These are phyloP conservation scores for Acer yangbiense DNA, from an alignment of 345 rosid genomes.

Conservation along the genomic window DNA sequence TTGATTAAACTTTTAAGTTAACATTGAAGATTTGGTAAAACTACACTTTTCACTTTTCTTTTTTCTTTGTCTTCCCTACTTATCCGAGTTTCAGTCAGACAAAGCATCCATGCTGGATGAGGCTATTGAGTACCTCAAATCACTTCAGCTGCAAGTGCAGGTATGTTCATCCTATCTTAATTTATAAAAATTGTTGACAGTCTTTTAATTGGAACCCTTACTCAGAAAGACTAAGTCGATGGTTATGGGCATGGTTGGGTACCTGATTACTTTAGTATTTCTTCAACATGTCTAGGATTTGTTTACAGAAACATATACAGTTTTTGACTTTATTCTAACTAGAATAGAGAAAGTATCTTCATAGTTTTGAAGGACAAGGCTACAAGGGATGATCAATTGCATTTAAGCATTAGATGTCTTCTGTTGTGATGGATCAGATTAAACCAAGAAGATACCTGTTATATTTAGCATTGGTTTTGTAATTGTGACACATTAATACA, in stretches of 20 bases:
- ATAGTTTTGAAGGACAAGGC: not conserved
- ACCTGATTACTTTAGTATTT: not conserved
- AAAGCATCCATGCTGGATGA: slow-evolving; percentile 71
- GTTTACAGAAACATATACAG: not conserved
- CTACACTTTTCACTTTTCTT: not conserved
- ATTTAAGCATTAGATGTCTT: slow-evolving; percentile 1
- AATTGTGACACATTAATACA: not conserved
- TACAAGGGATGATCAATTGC: not conserved
- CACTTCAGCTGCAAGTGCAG: slow-evolving; percentile 66
- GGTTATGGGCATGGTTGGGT: not conserved
- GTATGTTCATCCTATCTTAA: slow-evolving; percentile 25
- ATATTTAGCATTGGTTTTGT: not conserved
- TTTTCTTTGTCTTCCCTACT: not conserved
- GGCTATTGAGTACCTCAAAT: slow-evolving; percentile 60
- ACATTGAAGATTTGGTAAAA: not conserved
- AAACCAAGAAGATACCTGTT: not conserved
- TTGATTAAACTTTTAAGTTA: too few species aligned
- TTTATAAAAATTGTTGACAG: slow-evolving; percentile 1
- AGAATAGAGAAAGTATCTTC: not conserved
- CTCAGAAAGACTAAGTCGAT: not conserved
- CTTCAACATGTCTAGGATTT: not conserved
- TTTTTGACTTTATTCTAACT: not conserved
- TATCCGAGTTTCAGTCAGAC: slow-evolving; percentile 41
- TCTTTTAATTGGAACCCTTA: not conserved
- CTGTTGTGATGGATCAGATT: not conserved